Evolutionary conservation across 306 rosid genomes (phyloP).

Genomic region (Rosa multiflora): DNA sequence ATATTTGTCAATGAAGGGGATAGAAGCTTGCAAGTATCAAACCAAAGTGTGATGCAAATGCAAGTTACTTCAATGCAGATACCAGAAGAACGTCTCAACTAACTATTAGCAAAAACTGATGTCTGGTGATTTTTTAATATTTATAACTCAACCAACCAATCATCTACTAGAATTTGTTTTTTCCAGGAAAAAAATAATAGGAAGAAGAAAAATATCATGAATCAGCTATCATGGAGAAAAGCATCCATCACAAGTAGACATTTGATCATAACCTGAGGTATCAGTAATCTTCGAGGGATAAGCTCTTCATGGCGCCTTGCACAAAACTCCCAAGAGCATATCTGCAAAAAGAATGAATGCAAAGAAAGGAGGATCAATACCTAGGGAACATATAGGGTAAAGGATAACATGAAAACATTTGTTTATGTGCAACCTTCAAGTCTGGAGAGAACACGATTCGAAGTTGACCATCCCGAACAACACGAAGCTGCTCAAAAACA

Average conservation of each 20-base stretch:
- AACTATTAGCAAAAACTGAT: neutral
- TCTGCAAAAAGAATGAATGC: constrained; percentile 44
- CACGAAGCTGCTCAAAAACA: constrained; percentile 98
- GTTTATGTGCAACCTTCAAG: constrained; percentile 60
- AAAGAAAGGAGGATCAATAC: constrained; percentile 23
- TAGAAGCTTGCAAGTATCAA: neutral
- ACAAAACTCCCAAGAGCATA: constrained; percentile 99
- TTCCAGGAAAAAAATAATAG: neutral
- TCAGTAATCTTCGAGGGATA: constrained; percentile 87
- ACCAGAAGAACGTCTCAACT: neutral
- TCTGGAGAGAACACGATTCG: constrained; percentile 92
- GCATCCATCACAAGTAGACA: constrained; percentile 18
- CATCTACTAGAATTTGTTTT: neutral
- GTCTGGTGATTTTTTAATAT: neutral
- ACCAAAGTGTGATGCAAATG: neutral
- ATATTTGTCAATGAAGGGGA: neutral
- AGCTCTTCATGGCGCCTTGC: constrained; percentile 99
- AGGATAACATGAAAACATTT: constrained; percentile 11
- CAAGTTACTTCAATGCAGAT: neutral
- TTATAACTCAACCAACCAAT: neutral
- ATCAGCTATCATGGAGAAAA: constrained; percentile 16
- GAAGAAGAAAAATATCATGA: neutral
- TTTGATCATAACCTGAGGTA: constrained; percentile 77
- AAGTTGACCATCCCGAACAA: constrained; percentile 98
- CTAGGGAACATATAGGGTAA: neutral